These are phyloP conservation scores for Stemphylium beticola DNA, from an alignment of 2,329 filamentous ascomycete species.

Conservation along the genomic window DNA sequence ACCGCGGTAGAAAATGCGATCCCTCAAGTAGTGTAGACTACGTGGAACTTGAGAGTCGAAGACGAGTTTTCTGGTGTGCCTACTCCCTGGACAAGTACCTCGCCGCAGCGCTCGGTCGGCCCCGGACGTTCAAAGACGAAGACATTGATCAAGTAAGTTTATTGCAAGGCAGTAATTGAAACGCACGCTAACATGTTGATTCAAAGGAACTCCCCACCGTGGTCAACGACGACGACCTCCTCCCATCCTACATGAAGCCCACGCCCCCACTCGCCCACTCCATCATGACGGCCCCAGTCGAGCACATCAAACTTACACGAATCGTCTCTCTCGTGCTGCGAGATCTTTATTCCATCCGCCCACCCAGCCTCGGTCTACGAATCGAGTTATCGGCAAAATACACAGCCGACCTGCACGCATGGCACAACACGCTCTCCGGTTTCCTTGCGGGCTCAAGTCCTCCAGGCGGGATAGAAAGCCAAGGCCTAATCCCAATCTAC, in stretches of 20 bases:
- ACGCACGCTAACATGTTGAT: not conserved
- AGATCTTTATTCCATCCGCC: slow-evolving; percentile 53
- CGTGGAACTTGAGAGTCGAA: slow-evolving; percentile 59
- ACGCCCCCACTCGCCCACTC: slow-evolving; percentile 40
- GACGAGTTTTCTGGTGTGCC: slow-evolving; percentile 67
- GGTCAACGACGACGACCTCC: slow-evolving; percentile 44
- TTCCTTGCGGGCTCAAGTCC: slow-evolving; percentile 52
- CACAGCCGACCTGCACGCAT: slow-evolving; percentile 51
- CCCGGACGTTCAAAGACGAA: slow-evolving; percentile 66
- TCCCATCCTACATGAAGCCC: slow-evolving; percentile 34
- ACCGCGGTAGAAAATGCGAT: slow-evolving; percentile 47
- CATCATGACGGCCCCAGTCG: slow-evolving; percentile 55
- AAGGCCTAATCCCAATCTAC: slow-evolving; percentile 57
- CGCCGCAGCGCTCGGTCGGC: slow-evolving; percentile 67
- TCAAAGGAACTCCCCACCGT: slow-evolving; percentile 45
- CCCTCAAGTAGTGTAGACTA: slow-evolving; percentile 50
- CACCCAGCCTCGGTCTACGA: slow-evolving; percentile 40
- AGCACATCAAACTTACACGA: slow-evolving; percentile 54
- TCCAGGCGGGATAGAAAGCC: slow-evolving; percentile 46
- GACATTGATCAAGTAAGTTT: slow-evolving; percentile 65
- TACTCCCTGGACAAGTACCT: slow-evolving; percentile 69
- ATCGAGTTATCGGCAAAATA: slow-evolving; percentile 51
- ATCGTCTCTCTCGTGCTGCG: slow-evolving; percentile 54
- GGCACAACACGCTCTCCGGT: slow-evolving; percentile 55
- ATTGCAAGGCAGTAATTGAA: not conserved